Base-by-base conservation (phyloP, 1,284 basidiomycete genomes). In the Ustanciosporium gigantosporum region DNA sequence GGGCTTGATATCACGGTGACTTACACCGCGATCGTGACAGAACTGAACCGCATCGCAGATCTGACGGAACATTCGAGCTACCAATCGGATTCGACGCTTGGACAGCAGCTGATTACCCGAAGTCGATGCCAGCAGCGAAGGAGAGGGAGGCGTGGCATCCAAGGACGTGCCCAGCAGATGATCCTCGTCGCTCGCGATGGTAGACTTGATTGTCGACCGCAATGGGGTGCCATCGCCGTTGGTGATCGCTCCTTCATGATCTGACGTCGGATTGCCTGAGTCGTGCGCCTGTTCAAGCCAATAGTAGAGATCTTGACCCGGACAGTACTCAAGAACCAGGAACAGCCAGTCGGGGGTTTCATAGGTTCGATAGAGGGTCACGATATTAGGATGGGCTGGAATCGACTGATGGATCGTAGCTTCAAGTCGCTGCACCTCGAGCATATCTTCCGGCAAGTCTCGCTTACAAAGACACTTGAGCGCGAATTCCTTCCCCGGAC, bases 41-140 rank as follows among this genome's bases (percentile, higher is more conserved):
- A 89, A 86, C 3, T 91, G 90, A 11, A 98, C 92, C 25, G 94
- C 92, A 60, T 94, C 89, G 78, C 95, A 98, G 91, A 98, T 98
- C 81, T 98, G 83, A 82, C 86, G 83, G 80, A 98, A 98, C 95
- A 98, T 98, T 74, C 89, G 87, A 8, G 91, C 87, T 70, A 98
- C 91, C 65, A 98, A 85, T 20, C 89, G 87, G 31, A 98, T 84
- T 57, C 94, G 88, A 29, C 87, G 87, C 45, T 86, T 85, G 15
- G 90, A 90, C 36, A 98, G 86, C 32, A 97, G 82, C 62, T 89
- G 86, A 39, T 86, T 83, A 61, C 91, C 84, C 21, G 88, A 88
- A 2, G 77, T 79, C n/a, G 90, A 89, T 21, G 79, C 74, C 36
- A 98, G 86, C 39, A 98, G 84, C 41, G 88, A 89, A 3, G 94